Evolutionary conservation across 1,139 yeast genomes (phyloP), one percentile per base, ranked within the genome.

Genomic region (Candida sojae): DNA sequence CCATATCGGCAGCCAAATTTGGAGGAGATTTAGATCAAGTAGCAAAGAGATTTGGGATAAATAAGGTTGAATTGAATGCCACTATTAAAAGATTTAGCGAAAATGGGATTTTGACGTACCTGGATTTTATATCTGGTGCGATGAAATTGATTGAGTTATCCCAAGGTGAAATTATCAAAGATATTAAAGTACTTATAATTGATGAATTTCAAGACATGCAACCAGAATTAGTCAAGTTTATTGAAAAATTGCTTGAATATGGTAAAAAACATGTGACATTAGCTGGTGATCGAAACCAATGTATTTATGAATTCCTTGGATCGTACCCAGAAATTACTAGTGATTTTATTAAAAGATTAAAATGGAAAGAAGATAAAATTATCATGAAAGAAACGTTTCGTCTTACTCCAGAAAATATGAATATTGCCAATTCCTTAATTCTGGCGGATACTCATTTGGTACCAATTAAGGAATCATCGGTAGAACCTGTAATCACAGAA

Each of bases 131-230:
- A 11, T 47, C 61, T 8, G 64, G 65, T 48, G 76, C 75, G 0
- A 46, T 65, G 5, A 56, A 57, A 4, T 49, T 74, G 33, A 57
- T 73, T 40, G 45, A 57, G 5, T 26, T 36, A 7, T 63, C 71
- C 41, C 33, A 38, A 5, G 39, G 45, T 7, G 45, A 45, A 21
- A 65, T 72, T 10, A 61, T 63, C 0, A 63, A 60, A 34, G 55
- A 57, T 12, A 68, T 65, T 46, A 66, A 64, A 48, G 75, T 64
- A 4, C 70, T 86, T 0, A 63, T 88, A 0, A 82, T 87, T 10
- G 96, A 88, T 63, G 96, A 88, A 63, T 84, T 83, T 58, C 95
- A 88, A 61, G 96, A 88, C 63, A 73, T 86, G 64, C 79, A 83
- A 53, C 74, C 76, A 0, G 71, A 70, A n/a, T 68, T 86, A 26